Evolutionary conservation across 2,329 filamentous ascomycete genomes (phyloP).

Genomic region (Nemania diffusa): DNA sequence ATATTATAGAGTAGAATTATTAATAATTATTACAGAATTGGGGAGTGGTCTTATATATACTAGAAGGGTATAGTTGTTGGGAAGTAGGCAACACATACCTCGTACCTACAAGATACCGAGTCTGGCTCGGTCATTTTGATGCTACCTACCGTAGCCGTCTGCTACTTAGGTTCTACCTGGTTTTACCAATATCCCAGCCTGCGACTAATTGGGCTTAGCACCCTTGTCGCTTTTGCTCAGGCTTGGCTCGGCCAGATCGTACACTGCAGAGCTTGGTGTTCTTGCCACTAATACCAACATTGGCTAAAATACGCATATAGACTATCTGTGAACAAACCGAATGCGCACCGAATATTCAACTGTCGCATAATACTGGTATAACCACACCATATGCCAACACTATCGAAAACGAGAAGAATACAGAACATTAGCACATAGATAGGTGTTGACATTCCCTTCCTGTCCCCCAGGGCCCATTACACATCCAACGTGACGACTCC

Average conservation of each 20-base stretch:
- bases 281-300: no score
- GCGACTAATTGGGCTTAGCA: no score
- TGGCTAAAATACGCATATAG: no score
- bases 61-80: not conserved
- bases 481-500: constrained; percentile 10
- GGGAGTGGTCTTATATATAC: not conserved
- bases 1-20: no score
- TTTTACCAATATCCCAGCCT: no score
- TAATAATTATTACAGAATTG: not conserved
- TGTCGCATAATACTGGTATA: no score
- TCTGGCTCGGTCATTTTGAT: not conserved
- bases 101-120: not conserved
- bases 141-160: not conserved
- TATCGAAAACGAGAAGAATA: constrained; percentile 7
- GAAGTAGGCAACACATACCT: not conserved
- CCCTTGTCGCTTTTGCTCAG: no score
- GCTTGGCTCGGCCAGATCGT: no score
- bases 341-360: no score
- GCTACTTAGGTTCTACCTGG: not conserved
- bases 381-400: no score
- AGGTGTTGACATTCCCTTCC: constrained; percentile 4
- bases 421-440: constrained; percentile 5
- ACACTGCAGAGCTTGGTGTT: no score
- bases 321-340: no score
- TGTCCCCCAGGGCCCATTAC: constrained; percentile 2